Evolutionary conservation across 2,329 filamentous ascomycete genomes (phyloP), one percentile per base, ranked within the genome.

Genomic region (Calonectria hawksworthii): DNA sequence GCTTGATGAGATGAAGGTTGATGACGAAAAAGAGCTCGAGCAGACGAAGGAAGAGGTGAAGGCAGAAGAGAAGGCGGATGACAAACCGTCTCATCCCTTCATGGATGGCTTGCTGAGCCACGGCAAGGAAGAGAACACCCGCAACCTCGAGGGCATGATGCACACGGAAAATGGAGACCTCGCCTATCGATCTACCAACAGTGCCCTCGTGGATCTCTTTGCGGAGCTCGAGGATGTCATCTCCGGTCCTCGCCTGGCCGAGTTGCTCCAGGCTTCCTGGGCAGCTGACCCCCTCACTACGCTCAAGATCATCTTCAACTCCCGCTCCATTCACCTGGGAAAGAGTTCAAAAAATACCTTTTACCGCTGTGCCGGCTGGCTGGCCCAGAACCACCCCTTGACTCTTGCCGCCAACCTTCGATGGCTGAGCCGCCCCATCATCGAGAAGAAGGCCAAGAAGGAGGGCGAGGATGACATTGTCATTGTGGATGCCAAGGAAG

Each of bases 261-360:
- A 84, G 16, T 79, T 89, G 1, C 86, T 92, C 36, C 80, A 87
- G 3, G 74, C 81, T 3, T 87, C 90, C 1, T 93, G 91, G 91
- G 77, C 80, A 2, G 80, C 83, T 1, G 88, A 92, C 73, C 75
- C 88, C 0, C 78, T 87, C 3, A 80, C 85, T 16, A 91, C 90
- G 0, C 85, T 92, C 36, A 91, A 91, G 79, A 87, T 92, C 77
- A 90, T 93, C 76, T 92, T 91, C 86, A 91, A 92, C 74, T 83
- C 87, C 0, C 87, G 91, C 13, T 91, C 90, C n/a, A 92, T 92
- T 64, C 91, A 92, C 73, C 82, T 92, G 0, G 91, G 91, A 21
- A 92, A 92, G 82, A 86, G 86, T 41, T 88, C 86, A 11, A 86
- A 85, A 28, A 71, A 80, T 3, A 84, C 83, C 1, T 89, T 91